Evolutionary conservation across 176 grass and related monocot genomes (phyloP).

Genomic region (Pontederia paniculata): DNA sequence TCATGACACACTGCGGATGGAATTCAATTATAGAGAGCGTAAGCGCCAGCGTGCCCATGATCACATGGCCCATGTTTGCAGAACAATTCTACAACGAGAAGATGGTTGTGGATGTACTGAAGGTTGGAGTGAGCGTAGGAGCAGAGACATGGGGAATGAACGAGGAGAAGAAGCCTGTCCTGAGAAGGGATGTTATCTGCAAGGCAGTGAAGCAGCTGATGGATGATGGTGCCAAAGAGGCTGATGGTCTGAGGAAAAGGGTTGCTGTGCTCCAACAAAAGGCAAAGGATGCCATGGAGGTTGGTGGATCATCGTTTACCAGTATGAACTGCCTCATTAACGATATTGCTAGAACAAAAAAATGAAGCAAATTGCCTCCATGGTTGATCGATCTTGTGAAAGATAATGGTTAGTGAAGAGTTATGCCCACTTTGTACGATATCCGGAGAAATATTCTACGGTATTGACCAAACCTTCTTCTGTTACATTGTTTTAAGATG

Average conservation of each 20-base stretch:
- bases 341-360: constrained; percentile 2
- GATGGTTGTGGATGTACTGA: constrained; percentile 41
- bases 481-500: too few relatives aligned
- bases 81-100: constrained; percentile 81
- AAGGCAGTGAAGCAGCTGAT: constrained; percentile 24
- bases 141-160: constrained; percentile 14
- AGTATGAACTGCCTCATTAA: constrained; percentile 25
- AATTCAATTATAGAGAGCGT: constrained; percentile 47
- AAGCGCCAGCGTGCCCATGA: constrained; percentile 48
- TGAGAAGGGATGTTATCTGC: constrained; percentile 23
- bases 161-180: constrained; percentile 19
- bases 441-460: too few relatives aligned
- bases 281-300: constrained; percentile 22
- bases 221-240: constrained; percentile 16
- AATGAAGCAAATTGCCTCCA: too few relatives aligned
- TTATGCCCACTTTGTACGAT: too few relatives aligned
- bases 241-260: constrained; percentile 6
- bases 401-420: too few relatives aligned
- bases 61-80: constrained; percentile 52
- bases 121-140: constrained; percentile 27
- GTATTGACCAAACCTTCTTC: too few relatives aligned
- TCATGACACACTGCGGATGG: constrained; percentile 75
- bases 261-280: constrained; percentile 17
- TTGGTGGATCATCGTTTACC: constrained; percentile 28
- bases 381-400: too few relatives aligned